These are phyloP conservation scores for Annulohypoxylon moriforme DNA, from an alignment of 495 filamentous ascomycete genomes.

Conservation along the genomic window DNA sequence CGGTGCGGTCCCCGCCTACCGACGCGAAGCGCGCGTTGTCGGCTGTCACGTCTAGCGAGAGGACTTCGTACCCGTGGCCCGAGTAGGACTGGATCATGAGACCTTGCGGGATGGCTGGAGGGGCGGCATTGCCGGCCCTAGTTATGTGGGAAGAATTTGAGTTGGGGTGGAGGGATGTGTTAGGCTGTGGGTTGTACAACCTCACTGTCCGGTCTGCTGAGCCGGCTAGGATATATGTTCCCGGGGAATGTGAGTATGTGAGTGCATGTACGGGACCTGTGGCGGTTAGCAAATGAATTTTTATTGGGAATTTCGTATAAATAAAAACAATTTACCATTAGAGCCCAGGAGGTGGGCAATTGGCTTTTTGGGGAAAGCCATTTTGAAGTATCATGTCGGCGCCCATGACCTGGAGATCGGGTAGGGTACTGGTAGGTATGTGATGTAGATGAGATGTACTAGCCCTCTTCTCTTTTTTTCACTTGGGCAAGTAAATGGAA, in stretches of 20 bases:
- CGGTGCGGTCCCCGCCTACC: slow-evolving; percentile 85
- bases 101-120: slow-evolving; percentile 47
- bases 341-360: slow-evolving; percentile 59
- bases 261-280: slow-evolving; percentile 79
- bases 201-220: slow-evolving; percentile 85
- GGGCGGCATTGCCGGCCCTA: slow-evolving; percentile 31
- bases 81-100: slow-evolving; percentile 84
- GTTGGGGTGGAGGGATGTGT: slow-evolving; percentile 52
- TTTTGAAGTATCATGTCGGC: slow-evolving; percentile 34
- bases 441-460: slow-evolving; percentile 8
- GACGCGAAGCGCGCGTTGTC: slow-evolving; percentile 86
- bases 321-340: slow-evolving; percentile 47
- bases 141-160: slow-evolving; percentile 50
- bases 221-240: slow-evolving; percentile 86
- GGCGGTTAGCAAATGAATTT: slow-evolving; percentile 5
- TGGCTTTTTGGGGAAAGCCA: slow-evolving; percentile 56
- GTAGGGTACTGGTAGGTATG: not conserved
- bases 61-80: slow-evolving; percentile 90
- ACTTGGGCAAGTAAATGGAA: not conserved
- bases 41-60: slow-evolving; percentile 76
- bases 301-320: not conserved
- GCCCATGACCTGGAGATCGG: slow-evolving; percentile 36
- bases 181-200: slow-evolving; percentile 75
- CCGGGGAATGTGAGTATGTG: slow-evolving; percentile 73
- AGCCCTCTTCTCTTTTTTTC: not conserved